Evolutionary conservation across 1,284 basidiomycete genomes (phyloP), one percentile per base, ranked within the genome.

Genomic region (Coriolopsis trogii): DNA sequence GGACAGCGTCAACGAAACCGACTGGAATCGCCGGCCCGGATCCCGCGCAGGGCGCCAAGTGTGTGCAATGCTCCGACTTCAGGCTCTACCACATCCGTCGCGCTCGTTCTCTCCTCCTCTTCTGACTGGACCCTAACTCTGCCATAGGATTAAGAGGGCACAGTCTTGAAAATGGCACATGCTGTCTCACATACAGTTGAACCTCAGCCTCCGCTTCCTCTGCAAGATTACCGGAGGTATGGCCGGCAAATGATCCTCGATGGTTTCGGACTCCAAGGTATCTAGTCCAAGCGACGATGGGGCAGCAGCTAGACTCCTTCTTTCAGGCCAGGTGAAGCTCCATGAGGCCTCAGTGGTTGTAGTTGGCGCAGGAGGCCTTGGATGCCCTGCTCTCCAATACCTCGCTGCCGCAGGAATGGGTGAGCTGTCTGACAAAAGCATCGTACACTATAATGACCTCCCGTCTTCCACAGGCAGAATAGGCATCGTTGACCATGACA

Each of bases 201-300:
- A 23, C 57, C 57, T 23, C 28, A 45, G 18, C 45, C 56, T 6
- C 39, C 52, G 56, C 58, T 81, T 16, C 71, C 75, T 24, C 70
- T 84, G 20, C 72, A 78, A 38, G 95, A 98, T 65, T 98, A 97
- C 69, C 75, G 78, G 60, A 82, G 96, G 41, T 99, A 98, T 82
- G 95, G 95, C 21, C 79, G 97, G 38, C 97, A 99, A 68, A 97
- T 99, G 94, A 95, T 99, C 60, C 77, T 98, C 48, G 85, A 93
- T 51, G 87, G 85, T 21, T 89, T 98, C 65, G 96, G 96, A 0
- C 76, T 98, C 1, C 74, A 81, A 67, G 93, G 92, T 89, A n/a
- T n/a, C n/a, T n/a, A n/a, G n/a, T n/a, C n/a, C n/a, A n/a, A n/a
- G n/a, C n/a, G n/a, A n/a, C n/a, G n/a, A n/a, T n/a, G n/a, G n/a